Evolutionary conservation across 2,329 filamentous ascomycete genomes (phyloP).

Genomic region (Whalleya microplaca): DNA sequence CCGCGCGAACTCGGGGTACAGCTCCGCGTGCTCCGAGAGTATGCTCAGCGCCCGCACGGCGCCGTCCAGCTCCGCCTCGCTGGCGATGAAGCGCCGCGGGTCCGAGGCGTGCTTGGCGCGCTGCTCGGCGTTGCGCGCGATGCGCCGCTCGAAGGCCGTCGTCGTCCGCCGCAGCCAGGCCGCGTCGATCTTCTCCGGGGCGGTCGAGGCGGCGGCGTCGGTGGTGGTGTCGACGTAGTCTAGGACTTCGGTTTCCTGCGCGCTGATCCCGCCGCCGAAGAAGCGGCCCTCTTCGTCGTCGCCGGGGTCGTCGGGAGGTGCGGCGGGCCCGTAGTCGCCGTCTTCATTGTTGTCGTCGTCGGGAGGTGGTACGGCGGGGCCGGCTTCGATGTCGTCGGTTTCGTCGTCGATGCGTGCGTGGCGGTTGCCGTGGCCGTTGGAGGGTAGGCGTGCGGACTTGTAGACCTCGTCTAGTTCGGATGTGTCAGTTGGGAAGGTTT

Average conservation of each 20-base stretch:
- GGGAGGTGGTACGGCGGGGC: constrained; percentile 55
- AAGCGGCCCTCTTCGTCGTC: constrained; percentile 94
- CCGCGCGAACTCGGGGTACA: constrained; percentile 37
- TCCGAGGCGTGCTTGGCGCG: constrained; percentile 57
- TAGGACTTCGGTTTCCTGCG: constrained; percentile 79
- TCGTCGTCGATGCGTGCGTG: constrained; percentile 51
- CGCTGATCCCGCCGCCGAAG: constrained; percentile 88
- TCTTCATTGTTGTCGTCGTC: constrained; percentile 53
- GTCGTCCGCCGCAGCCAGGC: constrained; percentile 83
- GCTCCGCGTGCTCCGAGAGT: constrained; percentile 80
- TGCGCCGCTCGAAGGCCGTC: constrained; percentile 85
- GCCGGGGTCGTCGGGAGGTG: constrained; percentile 35
- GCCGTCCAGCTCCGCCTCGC: constrained; percentile 82
- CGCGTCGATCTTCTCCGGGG: constrained; percentile 76
- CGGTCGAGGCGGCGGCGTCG: constrained; percentile 35
- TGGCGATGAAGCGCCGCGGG: constrained; percentile 38
- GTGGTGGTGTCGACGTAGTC: constrained; percentile 73
- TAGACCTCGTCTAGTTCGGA: constrained; percentile 60
- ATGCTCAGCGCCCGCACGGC: constrained; percentile 87
- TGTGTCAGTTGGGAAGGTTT: neutral
- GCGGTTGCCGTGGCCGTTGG: constrained; percentile 48
- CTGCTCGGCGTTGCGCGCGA: constrained; percentile 87
- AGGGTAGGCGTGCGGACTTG: constrained; percentile 61
- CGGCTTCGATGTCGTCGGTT: constrained; percentile 49
- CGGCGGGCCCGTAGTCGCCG: constrained; percentile 35